phyloP scores from a whole-genome alignment of 495 filamentous ascomycete genomes.

The Jackrogersella minutella region DNA sequence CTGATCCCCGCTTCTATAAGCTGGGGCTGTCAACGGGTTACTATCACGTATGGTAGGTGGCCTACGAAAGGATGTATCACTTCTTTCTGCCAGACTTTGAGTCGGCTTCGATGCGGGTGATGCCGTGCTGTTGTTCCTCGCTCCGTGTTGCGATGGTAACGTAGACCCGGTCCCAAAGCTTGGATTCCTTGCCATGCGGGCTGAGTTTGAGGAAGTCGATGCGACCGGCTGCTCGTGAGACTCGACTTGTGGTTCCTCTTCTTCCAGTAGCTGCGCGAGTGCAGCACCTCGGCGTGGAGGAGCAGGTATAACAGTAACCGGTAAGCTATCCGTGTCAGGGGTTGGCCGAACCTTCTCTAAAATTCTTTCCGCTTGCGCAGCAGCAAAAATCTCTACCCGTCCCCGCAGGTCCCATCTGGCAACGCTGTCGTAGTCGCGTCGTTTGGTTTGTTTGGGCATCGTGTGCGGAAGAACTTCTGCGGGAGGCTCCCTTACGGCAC shows the following conservation, averaged over 20 bases:
- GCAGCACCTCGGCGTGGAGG: conserved; percentile 56
- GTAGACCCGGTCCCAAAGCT: background rate
- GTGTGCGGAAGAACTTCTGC: conserved; percentile 45
- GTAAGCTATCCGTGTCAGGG: conserved; percentile 57
- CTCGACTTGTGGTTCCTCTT: conserved; percentile 44
- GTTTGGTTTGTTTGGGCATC: conserved; percentile 26
- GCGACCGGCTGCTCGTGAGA: conserved; percentile 1
- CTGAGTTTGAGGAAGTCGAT: conserved; percentile 6
- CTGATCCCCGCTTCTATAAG: conserved; percentile 21
- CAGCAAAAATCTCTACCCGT: conserved; percentile 59
- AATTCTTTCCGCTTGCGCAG: conserved; percentile 54
- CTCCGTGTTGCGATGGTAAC: conserved; percentile 10
- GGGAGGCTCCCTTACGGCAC: conserved; percentile 34
- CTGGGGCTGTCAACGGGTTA: conserved; percentile 8
- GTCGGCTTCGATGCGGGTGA: conserved; percentile 15
- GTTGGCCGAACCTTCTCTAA: conserved; percentile 55
- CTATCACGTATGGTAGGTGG: conserved; percentile 17
- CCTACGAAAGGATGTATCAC: conserved; percentile 11
- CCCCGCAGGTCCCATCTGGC: conserved; percentile 54
- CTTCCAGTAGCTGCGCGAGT: conserved; percentile 54
- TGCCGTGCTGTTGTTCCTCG: conserved; percentile 19
- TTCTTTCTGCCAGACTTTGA: conserved; percentile 22
- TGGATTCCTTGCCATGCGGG: conserved; percentile 1
- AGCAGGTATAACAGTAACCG: conserved; percentile 59
- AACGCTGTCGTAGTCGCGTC: conserved; percentile 39